Percentiles rank a stretch among this genome's conserved stretches.
phyloP scores from a whole-genome alignment of 2,329 filamentous ascomycete genomes.

The Fusarium neocosmosporiellum region DNA sequence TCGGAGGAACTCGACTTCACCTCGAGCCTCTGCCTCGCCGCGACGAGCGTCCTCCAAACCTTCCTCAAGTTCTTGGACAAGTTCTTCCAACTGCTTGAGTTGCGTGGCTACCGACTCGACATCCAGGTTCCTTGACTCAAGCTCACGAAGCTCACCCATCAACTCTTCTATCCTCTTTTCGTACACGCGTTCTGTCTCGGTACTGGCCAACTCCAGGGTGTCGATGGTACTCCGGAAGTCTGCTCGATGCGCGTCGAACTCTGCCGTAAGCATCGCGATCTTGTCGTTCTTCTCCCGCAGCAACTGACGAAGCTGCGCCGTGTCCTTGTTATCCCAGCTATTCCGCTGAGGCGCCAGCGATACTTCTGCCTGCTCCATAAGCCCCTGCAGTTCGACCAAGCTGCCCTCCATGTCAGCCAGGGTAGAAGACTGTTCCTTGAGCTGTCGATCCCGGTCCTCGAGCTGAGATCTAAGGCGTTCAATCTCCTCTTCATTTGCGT shows the following conservation, averaged over 20 bases:
- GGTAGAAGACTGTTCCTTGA: slow-evolving; percentile 87
- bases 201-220: slow-evolving; percentile 92
- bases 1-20: slow-evolving; percentile 93
- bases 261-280: slow-evolving; percentile 89
- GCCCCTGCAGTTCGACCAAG: slow-evolving; percentile 77
- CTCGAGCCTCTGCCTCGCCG: slow-evolving; percentile 93
- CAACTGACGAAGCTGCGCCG: slow-evolving; percentile 80
- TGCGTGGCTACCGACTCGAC: slow-evolving; percentile 92
- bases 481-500: slow-evolving; percentile 75
- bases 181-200: slow-evolving; percentile 95
- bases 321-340: slow-evolving; percentile 76
- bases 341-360: slow-evolving; percentile 52
- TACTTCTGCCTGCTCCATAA: slow-evolving; percentile 71
- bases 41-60: slow-evolving; percentile 93
- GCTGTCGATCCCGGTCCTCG: slow-evolving; percentile 84
- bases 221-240: slow-evolving; percentile 98
- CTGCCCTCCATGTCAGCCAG: slow-evolving; percentile 91
- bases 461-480: slow-evolving; percentile 78
- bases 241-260: slow-evolving; percentile 94
- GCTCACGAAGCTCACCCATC: slow-evolving; percentile 82
- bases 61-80: slow-evolving; percentile 97
- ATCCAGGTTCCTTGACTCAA: slow-evolving; percentile 86
- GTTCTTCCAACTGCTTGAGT: slow-evolving; percentile 93
- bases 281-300: slow-evolving; percentile 97
- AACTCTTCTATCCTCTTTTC: slow-evolving; percentile 91